Conservation (phyloP, 305 asterid genomes). For the Fraxinus sp. region DNA sequence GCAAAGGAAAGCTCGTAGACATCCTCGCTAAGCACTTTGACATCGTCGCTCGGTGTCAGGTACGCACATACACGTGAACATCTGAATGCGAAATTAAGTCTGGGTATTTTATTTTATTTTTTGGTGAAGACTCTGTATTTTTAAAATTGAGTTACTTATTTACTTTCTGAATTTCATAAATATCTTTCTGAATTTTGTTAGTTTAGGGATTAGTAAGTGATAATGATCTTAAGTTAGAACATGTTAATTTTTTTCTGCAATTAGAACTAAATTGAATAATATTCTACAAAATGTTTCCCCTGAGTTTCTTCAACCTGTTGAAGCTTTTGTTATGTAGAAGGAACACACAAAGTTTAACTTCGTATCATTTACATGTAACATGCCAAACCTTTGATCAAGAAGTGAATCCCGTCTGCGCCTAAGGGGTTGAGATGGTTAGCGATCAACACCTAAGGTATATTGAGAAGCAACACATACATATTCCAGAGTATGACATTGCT, state of each 20-base stretch:
- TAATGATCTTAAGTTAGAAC: background rate
- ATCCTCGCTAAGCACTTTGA: constrained; percentile 85
- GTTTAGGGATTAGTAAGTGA: background rate
- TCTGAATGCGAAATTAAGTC: background rate
- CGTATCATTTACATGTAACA: background rate
- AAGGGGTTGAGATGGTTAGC: background rate
- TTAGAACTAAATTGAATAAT: background rate
- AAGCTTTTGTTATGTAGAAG: constrained; percentile 6
- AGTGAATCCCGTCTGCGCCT: background rate
- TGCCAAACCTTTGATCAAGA: background rate
- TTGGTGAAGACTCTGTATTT: background rate
- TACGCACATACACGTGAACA: constrained; percentile 11
- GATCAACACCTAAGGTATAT: background rate
- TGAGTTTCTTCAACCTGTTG: background rate
- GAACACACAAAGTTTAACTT: background rate
- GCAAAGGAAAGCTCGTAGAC: constrained; percentile 94
- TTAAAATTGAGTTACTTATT: background rate
- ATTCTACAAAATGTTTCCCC: background rate
- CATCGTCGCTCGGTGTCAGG: constrained; percentile 98
- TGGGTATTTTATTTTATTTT: background rate
- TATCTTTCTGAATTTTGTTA: background rate
- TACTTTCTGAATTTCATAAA: background rate
- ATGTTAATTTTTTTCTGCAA: background rate
- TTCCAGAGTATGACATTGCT: background rate
- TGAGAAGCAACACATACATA: background rate